Percentiles rank a stretch among this genome's conserved stretches.
phyloP scores from a whole-genome alignment of 2,329 filamentous ascomycete species.

The Sporothrix mexicana region DNA sequence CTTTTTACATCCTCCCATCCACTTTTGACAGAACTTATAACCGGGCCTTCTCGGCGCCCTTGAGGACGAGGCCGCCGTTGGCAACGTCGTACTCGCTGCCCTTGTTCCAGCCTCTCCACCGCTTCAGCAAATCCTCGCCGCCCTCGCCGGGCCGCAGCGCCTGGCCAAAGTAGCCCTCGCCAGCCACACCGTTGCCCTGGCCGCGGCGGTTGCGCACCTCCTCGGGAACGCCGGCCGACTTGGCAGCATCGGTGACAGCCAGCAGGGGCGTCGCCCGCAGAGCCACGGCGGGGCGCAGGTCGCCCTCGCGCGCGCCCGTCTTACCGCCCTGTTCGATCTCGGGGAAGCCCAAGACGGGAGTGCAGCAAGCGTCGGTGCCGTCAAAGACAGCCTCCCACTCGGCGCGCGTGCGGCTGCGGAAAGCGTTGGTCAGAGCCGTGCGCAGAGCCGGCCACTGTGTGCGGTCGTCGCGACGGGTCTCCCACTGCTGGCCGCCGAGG shows the following conservation, averaged over 20 bases:
- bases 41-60: conserved; percentile 48
- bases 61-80: conserved; percentile 65
- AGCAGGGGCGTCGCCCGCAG: conserved; percentile 72
- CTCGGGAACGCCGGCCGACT: conserved; percentile 55
- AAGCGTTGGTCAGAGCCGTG: conserved; percentile 64
- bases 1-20: not conserved
- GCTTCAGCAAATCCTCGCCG: conserved; percentile 69
- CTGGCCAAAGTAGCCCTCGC: conserved; percentile 68
- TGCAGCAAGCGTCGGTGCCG: conserved; percentile 88
- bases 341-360: conserved; percentile 77
- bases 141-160: conserved; percentile 70
- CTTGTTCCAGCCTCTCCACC: conserved; percentile 79
- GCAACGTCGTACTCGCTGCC: conserved; percentile 73
- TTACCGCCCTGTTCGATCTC: conserved; percentile 67
- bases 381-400: conserved; percentile 91
- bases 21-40: conserved; percentile 26
- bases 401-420: conserved; percentile 70
- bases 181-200: conserved; percentile 69
- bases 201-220: conserved; percentile 50
- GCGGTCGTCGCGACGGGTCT: conserved; percentile 62
- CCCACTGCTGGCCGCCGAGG: conserved; percentile 56
- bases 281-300: conserved; percentile 73
- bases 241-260: conserved; percentile 61
- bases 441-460: conserved; percentile 71
- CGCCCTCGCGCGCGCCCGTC: conserved; percentile 57